Evolutionary conservation across 306 rosid species (phyloP), one percentile per base, ranked within the genome.

Genomic region (Sicyos baderoa): DNA sequence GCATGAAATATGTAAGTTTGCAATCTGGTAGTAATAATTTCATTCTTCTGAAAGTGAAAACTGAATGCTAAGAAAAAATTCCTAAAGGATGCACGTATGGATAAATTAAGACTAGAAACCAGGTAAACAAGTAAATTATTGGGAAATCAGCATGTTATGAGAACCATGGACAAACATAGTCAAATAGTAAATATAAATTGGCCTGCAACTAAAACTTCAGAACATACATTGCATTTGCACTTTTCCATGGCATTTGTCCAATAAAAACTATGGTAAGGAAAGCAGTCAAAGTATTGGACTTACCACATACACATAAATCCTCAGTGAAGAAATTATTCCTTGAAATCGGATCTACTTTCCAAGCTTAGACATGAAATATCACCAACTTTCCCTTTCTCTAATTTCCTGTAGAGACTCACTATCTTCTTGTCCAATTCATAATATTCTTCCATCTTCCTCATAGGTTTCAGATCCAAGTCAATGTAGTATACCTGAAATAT

Each of bases 391-490:
- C 80, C 78, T 60, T 72, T 77, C 79, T 84, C 80, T 70, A 85
- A 86, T 63, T 72, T 77, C 47, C 60, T 76, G 84, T 88, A 94
- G 88, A 80, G 86, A 76, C 81, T 80, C 68, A 94, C 95, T 44
- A 94, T 86, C 83, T 85, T 86, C 88, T 86, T 82, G 69, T 94
- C 99, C 72, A 88, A 78, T 68, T 88, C 87, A 84, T 84, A 94
- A 77, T 90, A 88, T 75, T 85, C 86, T 83, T 86, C 91, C 95
- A 94, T 88, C 77, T 85, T 94, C 81, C 76, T 82, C 86, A 88
- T 52, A 69, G 85, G 81, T 79, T 90, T 94, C 84, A 94, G 72
- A 84, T 94, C 95, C 85, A 94, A 83, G 78, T 94, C 99, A 54
- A 94, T 84, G 79, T 88, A 90, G 75, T 82, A 71, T 37, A 79